phyloP scores from a whole-genome alignment of 805 yeast species.

The Sugiyamaella boreocaroliniensis region DNA sequence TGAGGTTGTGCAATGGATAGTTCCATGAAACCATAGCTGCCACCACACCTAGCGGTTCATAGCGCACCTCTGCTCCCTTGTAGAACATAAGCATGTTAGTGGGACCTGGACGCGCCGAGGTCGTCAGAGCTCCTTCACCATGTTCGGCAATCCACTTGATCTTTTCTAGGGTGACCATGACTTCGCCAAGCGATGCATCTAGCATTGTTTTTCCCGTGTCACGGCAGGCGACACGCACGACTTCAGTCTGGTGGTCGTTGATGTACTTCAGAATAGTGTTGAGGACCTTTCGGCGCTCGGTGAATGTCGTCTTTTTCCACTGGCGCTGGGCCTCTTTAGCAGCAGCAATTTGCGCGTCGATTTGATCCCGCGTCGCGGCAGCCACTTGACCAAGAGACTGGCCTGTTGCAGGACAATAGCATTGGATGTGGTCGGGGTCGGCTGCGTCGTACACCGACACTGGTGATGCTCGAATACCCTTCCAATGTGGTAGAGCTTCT shows the following conservation, averaged over 20 bases:
- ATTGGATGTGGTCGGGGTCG: slow-evolving; percentile 65
- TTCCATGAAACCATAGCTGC: slow-evolving; percentile 95
- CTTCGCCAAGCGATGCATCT: slow-evolving; percentile 88
- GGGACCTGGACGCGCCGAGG: slow-evolving; percentile 80
- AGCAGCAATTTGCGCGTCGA: slow-evolving; percentile 53
- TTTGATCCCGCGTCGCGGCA: slow-evolving; percentile 59
- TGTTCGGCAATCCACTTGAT: slow-evolving; percentile 80
- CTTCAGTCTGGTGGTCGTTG: slow-evolving; percentile 71
- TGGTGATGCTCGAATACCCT: slow-evolving; percentile 70
- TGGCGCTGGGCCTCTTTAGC: slow-evolving; percentile 50
- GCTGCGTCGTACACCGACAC: slow-evolving; percentile 50
- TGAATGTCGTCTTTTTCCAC: slow-evolving; percentile 51
- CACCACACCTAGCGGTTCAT: slow-evolving; percentile 87
- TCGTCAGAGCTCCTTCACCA: slow-evolving; percentile 66
- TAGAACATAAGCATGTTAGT: slow-evolving; percentile 77
- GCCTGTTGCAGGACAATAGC: slow-evolving; percentile 95
- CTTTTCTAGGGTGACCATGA: slow-evolving; percentile 90
- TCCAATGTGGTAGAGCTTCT: slow-evolving; percentile 86
- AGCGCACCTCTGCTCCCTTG: slow-evolving; percentile 88
- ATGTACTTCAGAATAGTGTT: slow-evolving; percentile 66
- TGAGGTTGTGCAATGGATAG: slow-evolving; percentile 88
- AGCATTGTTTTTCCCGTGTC: slow-evolving; percentile 95
- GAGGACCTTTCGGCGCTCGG: slow-evolving; percentile 62
- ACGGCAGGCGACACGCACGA: slow-evolving; percentile 90
- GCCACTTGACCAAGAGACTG: slow-evolving; percentile 71